Evolutionary conservation across 2,329 filamentous ascomycete species (phyloP), one percentile per base, ranked within the genome.

Genomic region (Colletotrichum euphorbiae): DNA sequence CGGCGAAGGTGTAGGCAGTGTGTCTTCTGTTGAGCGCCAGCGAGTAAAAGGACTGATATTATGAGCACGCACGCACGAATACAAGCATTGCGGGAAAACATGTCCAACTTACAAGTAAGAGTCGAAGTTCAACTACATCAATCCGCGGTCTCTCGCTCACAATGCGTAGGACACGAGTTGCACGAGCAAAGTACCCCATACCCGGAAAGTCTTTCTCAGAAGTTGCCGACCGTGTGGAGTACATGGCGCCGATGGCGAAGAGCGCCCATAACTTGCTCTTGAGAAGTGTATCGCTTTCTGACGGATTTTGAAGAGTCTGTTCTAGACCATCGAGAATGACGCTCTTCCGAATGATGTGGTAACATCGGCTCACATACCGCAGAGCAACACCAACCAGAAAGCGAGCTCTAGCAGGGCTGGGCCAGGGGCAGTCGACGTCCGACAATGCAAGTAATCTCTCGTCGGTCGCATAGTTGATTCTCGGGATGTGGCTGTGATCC

Each of bases 171-270:
- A 82, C 73, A 11, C 76, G 74, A 4, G 77, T 80, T 0, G 82
- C 81, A 2, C 78, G 74, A 0, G 78, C 77, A 72, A 82, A 85
- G 48, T 83, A 84, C 0, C 71, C 68, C 58, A 83, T 72, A 0
- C 83, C 83, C 1, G 82, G 83, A 57, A 83, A 82, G 1, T 75
- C 72, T 9, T 73, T 71, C 7, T 76, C 76, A 0, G 76, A 73
- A 2, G 65, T 65, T 2, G 77, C 77, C 3, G 78, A 77, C n/a
- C 80, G 74, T 0, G 77, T 79, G 0, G 82, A 82, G 33, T 83
- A 84, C 36, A 81, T 78, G 65, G 84, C 81, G 0, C 82, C 82
- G 6, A 84, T 75, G 0, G 82, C 82, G 67, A 84, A 82, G 3
- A 84, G 50, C 0, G 79, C 80, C 75, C 80, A 82, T 0, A 84